phyloP scores from a whole-genome alignment of 2,329 filamentous ascomycete species.

The Fusarium sp. region DNA sequence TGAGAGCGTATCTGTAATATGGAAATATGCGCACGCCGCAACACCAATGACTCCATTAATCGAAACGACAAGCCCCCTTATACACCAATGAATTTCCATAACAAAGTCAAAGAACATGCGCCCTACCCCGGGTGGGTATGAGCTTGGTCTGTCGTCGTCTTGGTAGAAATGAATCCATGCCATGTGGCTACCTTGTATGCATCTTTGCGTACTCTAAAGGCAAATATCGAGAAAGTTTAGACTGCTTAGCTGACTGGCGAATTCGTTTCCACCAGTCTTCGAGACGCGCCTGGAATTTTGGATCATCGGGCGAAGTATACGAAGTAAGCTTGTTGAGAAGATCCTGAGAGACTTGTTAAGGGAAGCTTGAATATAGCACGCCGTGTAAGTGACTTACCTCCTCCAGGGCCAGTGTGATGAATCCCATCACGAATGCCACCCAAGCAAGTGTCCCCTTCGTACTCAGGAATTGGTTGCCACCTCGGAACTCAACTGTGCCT shows the following conservation, averaged over 20 bases:
- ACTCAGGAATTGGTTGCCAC: slow-evolving; percentile 55
- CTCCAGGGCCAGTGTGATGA: slow-evolving; percentile 53
- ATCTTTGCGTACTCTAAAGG: slow-evolving; percentile 52
- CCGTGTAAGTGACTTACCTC: slow-evolving; percentile 46
- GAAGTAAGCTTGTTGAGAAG: slow-evolving; percentile 48
- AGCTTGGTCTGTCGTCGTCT: slow-evolving; percentile 7
- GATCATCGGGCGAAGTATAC: slow-evolving; percentile 46
- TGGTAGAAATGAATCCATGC: background rate
- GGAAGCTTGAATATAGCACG: background rate
- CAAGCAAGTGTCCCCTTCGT: slow-evolving; percentile 55
- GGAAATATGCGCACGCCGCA: background rate
- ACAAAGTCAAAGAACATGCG: slow-evolving; percentile 8
- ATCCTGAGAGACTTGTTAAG: slow-evolving; percentile 45
- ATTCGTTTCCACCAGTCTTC: slow-evolving; percentile 53
- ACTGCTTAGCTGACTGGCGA: slow-evolving; percentile 52
- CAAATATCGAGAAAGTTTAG: slow-evolving; percentile 51
- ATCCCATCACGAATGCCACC: slow-evolving; percentile 56
- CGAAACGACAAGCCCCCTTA: background rate
- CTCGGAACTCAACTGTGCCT: slow-evolving; percentile 56
- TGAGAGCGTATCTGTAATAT: slow-evolving; percentile 9
- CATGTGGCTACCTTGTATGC: slow-evolving; percentile 45
- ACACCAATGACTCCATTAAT: slow-evolving; percentile 24
- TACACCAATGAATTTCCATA: background rate
- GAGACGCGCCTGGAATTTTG: slow-evolving; percentile 48
- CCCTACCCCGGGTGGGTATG: background rate